Evolutionary conservation across 495 filamentous ascomycete genomes (phyloP), one percentile per base, ranked within the genome.

Genomic region (Hyaloscypha hepaticicola): DNA sequence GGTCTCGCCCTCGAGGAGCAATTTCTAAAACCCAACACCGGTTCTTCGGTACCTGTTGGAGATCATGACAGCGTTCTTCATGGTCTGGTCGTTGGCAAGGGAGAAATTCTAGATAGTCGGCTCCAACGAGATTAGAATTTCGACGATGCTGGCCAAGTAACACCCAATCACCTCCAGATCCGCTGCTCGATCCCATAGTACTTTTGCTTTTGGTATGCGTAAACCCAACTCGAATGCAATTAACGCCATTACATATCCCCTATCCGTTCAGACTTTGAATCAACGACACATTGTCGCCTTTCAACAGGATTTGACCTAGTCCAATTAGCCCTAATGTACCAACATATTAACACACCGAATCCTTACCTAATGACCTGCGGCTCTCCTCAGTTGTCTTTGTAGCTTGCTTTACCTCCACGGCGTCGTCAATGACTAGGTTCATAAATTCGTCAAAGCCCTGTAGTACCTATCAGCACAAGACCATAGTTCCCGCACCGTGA

Each of bases 381-480:
- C 83, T 89, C 78, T 96, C 93, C 50, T 85, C 86, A 19, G 90
- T 87, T 12, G 84, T 87, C 79, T 96, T 96, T 58, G 89, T 90
- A 59, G 90, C 81, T 73, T 89, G 83, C 76, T 89, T 91, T 41
- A 99, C 92, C 77, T 98, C 95, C 60, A 96, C 85, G 38, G 95
- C 95, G 71, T 99, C 92, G 72, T 97, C 94, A 58, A 98, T 84
- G 33, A 98, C 95, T 49, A 99, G 82, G 77, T 99, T 99, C 96
- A 99, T 98, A 78, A 97, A 99, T 75, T 99, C 95, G 76, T 99
- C 95, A 68, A 96, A 99, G 33, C 92, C 93, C 90, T 96, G 33
- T 5, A 76, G 12, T 24, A 27, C 7, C 0, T 31, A 26, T 70
- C 53, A 68, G 69, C 68, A 70, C 49, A 53, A 53, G 28, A 49